Percentiles rank a stretch among this genome's conserved stretches.
Conservation (phyloP, 805 yeast genomes). For the Hemisphaericaspora nanyangensis region DNA sequence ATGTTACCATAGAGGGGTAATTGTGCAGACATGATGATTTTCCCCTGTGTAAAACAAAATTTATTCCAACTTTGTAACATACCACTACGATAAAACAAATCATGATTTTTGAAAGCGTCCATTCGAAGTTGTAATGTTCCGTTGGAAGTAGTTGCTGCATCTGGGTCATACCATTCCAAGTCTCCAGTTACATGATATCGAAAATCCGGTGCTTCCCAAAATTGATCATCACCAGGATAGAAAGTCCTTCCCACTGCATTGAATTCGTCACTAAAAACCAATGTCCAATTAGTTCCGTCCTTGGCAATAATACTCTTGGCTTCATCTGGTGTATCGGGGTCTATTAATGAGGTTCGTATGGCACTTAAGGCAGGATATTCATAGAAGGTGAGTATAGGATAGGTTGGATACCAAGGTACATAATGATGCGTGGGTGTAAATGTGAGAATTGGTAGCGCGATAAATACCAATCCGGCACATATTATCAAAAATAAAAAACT, state of each 20-base stretch:
- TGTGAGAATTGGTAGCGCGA: conserved; percentile 79
- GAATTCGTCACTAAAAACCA: conserved; percentile 41
- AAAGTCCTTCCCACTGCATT: conserved; percentile 42
- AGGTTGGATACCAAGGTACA: conserved; percentile 16
- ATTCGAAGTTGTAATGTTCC: conserved; percentile 32
- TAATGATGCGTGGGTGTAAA: conserved; percentile 32
- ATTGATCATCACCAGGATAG: conserved; percentile 43
- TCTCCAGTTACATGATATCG: conserved; percentile 41
- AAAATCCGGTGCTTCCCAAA: conserved; percentile 37
- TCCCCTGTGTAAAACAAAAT: conserved; percentile 33
- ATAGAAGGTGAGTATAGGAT: conserved; percentile 46
- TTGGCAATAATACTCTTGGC: conserved; percentile 19
- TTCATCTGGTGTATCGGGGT: conserved; percentile 39
- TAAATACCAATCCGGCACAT: conserved; percentile 60
- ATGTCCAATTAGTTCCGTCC: conserved; percentile 31
- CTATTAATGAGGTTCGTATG: conserved; percentile 32
- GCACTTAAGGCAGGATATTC: conserved; percentile 34
- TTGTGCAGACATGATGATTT: conserved; percentile 27
- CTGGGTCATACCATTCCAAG: conserved; percentile 44
- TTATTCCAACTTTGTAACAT: conserved; percentile 39
- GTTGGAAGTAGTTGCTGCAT: conserved; percentile 35
- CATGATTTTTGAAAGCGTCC: conserved; percentile 35
- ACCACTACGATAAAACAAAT: conserved; percentile 34
- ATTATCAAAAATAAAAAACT: conserved; percentile 57
- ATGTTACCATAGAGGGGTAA: conserved; percentile 43